These are phyloP conservation scores for Rhypophila decipiens DNA, from an alignment of 495 filamentous ascomycete species.

Conservation along the genomic window DNA sequence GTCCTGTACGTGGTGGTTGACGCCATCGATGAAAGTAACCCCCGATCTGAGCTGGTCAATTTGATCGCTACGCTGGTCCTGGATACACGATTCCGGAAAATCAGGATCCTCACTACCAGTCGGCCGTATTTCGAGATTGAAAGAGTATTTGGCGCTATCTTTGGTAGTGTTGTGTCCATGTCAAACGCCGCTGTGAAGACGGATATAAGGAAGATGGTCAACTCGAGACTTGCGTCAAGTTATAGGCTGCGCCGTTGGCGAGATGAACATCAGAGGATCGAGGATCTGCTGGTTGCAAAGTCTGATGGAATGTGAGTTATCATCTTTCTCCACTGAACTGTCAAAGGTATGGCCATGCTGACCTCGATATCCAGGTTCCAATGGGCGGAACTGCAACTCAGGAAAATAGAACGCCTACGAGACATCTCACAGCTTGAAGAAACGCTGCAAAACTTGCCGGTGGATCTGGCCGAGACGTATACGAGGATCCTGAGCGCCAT, in stretches of 20 bases:
- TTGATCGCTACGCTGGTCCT: conserved; percentile 20
- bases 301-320: too few species aligned
- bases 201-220: conserved; percentile 30
- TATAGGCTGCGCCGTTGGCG: conserved; percentile 18
- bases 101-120: conserved; percentile 37
- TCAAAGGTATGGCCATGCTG: conserved; percentile 43
- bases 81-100: conserved; percentile 17
- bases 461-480: conserved; percentile 36
- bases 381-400: conserved; percentile 40
- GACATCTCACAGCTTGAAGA: conserved; percentile 11
- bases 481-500: conserved; percentile 28
- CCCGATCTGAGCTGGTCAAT: conserved; percentile 11
- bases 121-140: conserved; percentile 35
- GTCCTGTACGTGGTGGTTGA: conserved; percentile 25
- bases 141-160: neutral
- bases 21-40: conserved; percentile 27
- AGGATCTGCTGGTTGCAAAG: too few species aligned
- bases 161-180: conserved; percentile 26
- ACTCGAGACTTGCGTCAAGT: conserved; percentile 9
- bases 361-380: conserved; percentile 16
- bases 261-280: conserved; percentile 6
- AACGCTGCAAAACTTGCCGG: conserved; percentile 28
- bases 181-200: conserved; percentile 22
- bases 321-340: conserved; percentile 24
- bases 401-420: conserved; percentile 23